phyloP scores from a whole-genome alignment of 2,329 filamentous ascomycete genomes.

The Colletotrichum sp. region DNA sequence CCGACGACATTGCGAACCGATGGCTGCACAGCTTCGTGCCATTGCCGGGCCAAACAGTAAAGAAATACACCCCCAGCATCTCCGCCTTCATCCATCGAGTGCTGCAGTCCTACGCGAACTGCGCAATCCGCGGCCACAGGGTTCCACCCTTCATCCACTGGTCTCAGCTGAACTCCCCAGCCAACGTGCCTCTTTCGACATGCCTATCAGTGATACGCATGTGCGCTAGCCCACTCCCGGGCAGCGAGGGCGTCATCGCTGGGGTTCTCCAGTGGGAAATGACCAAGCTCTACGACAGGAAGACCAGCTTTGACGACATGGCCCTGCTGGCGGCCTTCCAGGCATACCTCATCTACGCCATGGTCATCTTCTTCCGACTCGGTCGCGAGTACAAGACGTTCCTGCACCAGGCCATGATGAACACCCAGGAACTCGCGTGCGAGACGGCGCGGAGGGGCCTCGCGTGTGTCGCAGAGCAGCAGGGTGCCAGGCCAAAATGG shows the following conservation, averaged over 20 bases:
- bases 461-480: constrained; percentile 44
- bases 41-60: constrained; percentile 43
- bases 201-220: constrained; percentile 46
- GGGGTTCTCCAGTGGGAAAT: constrained; percentile 46
- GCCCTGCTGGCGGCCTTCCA: constrained; percentile 50
- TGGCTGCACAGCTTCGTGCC: constrained; percentile 54
- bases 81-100: constrained; percentile 42
- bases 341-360: constrained; percentile 56
- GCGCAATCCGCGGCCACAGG: constrained; percentile 37
- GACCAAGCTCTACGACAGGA: constrained; percentile 36
- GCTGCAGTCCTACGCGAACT: constrained; percentile 47
- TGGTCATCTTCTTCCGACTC: constrained; percentile 50
- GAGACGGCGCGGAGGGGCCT: constrained; percentile 42
- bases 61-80: constrained; percentile 42
- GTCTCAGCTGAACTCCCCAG: constrained; percentile 32
- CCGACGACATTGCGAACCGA: constrained; percentile 49
- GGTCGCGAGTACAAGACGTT: constrained; percentile 28
- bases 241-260: constrained; percentile 32
- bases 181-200: constrained; percentile 37
- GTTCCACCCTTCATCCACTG: constrained; percentile 49
- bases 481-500: constrained; percentile 47
- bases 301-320: constrained; percentile 27
- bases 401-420: constrained; percentile 48
- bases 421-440: constrained; percentile 54
- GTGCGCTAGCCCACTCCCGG: constrained; percentile 37